Evolutionary conservation across 768 basidiomycete species (phyloP).

Genomic region (Mycena crocata): DNA sequence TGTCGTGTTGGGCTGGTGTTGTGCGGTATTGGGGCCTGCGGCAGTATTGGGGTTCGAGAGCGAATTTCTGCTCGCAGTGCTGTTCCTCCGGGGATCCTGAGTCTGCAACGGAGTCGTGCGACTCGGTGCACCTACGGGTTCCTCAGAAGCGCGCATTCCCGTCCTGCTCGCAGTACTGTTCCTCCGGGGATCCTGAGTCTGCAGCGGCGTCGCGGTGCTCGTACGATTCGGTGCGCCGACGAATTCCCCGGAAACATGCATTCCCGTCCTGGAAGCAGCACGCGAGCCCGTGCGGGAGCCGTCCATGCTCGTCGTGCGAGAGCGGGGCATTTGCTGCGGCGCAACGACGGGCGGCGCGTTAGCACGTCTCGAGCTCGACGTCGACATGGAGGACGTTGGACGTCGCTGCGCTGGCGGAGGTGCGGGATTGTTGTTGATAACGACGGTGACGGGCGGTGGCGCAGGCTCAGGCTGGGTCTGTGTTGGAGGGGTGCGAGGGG

Average conservation of each 20-base stretch:
- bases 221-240: background rate
- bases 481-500: too few relatives aligned
- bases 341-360: slow-evolving; percentile 10
- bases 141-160: background rate
- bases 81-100: background rate
- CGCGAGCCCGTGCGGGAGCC: background rate
- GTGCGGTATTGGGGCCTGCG: too few relatives aligned
- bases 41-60: background rate
- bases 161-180: background rate
- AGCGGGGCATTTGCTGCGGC: background rate
- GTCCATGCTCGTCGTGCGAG: background rate
- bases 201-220: background rate
- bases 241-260: background rate
- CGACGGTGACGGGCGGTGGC: too few relatives aligned
- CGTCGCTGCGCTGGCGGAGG: too few relatives aligned
- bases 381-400: background rate
- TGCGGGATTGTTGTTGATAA: too few relatives aligned
- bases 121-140: too few relatives aligned
- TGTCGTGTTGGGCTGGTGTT: too few relatives aligned
- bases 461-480: too few relatives aligned
- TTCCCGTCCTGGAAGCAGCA: background rate
- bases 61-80: background rate
- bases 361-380: slow-evolving; percentile 7
- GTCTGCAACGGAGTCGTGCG: too few relatives aligned
- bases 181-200: background rate